Evolutionary conservation across 805 yeast species (phyloP), one percentile per base, ranked within the genome.

Genomic region (Lachancea thermotolerans): DNA sequence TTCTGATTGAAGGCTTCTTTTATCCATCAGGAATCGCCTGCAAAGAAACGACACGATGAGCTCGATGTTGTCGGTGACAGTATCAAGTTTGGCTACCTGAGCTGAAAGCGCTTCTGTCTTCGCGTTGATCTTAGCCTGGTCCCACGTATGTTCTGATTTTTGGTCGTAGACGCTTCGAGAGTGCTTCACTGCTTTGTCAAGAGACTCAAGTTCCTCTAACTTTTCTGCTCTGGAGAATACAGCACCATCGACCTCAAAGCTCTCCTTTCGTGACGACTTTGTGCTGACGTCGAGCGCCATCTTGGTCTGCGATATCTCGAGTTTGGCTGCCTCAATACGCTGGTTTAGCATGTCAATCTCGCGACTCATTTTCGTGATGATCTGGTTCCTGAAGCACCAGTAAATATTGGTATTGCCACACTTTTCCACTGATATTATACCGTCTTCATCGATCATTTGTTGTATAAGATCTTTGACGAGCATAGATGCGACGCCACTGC

Each of bases 321-420:
- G 38, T 30, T 45, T 44, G 25, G 42, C 49, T 10, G 42, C 42
- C n/a, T 51, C 47, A 4, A 58, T 41, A 27, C 52, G 41, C 6
- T 44, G 37, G 8, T 46, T 10, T 17, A 58, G 18, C 2, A 35
- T 33, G 1, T 37, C 32, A 17, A 48, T 49, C n/a, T 47, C 55
- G 6, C 47, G 48, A 9, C 44, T 42, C 31, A 60, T 39, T 16
- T 40, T 41, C 8, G 45, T 44, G 6, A 48, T 14, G 25, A 53
- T 41, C 27, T 54, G 49, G 39, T 49, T 50, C 28, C 52, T 49
- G 57, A 73, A 76, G 42, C 74, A 65, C 79, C 80, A 78, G 47
- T 75, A 78, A 2, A 76, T 60, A 43, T 73, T 74, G 11, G 73
- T 66, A 11, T 66, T 64, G 0, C 84, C 85, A 55, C 83, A 77